A percentile compares a stretch with the other conserved stretches of the same genome.
phyloP scores from a whole-genome alignment of 371 early-diverging fungal species.

The Nematocida sp. region DNA sequence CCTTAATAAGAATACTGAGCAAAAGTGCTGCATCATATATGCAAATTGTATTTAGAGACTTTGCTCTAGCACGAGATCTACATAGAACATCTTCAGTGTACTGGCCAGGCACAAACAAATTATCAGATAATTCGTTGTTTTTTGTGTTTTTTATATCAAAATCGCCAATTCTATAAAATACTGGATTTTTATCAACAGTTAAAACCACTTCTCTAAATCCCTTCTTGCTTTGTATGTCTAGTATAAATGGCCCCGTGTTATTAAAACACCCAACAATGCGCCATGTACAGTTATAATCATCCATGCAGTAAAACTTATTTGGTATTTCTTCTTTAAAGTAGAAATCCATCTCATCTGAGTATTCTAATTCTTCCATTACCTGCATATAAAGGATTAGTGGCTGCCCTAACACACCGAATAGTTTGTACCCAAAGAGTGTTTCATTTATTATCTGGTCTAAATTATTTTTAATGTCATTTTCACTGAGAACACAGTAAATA shows the following conservation, averaged over 20 bases:
- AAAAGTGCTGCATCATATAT: conserved; percentile 31
- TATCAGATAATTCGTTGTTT: not conserved
- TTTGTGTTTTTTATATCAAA: conserved; percentile 6
- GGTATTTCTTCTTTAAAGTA: conserved; percentile 7
- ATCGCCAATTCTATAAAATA: conserved; percentile 20
- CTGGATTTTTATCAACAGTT: not conserved
- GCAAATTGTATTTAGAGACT: conserved; percentile 22
- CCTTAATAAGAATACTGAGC: conserved; percentile 22
- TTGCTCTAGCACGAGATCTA: conserved; percentile 8
- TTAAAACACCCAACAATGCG: not conserved
- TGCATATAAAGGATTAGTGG: not conserved
- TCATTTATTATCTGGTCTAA: conserved; percentile 11
- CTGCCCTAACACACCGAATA: not conserved
- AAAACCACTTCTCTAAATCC: conserved; percentile 36
- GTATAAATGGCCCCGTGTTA: not conserved
- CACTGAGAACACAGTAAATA: not conserved
- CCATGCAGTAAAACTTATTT: not conserved
- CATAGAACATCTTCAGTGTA: not conserved
- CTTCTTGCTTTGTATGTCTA: not conserved
- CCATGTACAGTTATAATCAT: not conserved
- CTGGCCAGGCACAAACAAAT: not conserved
- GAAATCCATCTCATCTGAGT: not conserved
- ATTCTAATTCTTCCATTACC: not conserved
- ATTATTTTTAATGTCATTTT: not conserved
- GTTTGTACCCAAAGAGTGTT: conserved; percentile 13